Evolutionary conservation across 257 asterid genomes (phyloP), one percentile per base, ranked within the genome.

Genomic region (Plectranthus barbatus): DNA sequence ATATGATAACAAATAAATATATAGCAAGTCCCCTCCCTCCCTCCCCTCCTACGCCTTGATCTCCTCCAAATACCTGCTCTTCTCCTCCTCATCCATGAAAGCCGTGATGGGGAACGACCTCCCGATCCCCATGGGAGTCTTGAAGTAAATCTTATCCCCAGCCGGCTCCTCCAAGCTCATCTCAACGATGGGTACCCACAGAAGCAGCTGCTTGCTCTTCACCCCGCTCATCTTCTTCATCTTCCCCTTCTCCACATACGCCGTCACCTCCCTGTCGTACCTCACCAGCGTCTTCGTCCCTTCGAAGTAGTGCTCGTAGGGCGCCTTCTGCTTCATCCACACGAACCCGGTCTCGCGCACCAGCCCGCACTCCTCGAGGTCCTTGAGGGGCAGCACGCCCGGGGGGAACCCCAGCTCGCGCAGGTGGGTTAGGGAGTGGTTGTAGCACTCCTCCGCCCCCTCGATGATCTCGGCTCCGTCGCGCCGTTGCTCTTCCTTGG

Each of bases 151-250:
- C 66, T 82, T 89, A 19, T 80, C 76, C 2, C 24, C 63, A 17
- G 29, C 60, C 56, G 71, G 40, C 46, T 78, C 88, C 54, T 80
- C 92, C 29, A 87, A 63, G 78, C 94, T 85, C 97, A 93, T 90
- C 60, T 93, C 99, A 56, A 79, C 91, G 5, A 90, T 82, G 0
- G 99, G 96, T 64, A 93, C 90, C 99, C 99, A 93, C 15, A 93
- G 7, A n/a, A 93, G 79, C 2, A 93, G 64, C 50, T 93, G 96
- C 60, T 84, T 93, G 58, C 94, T 87, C 88, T 85, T 93, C 57
- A 90, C 75, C 6, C 99, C 99, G 10, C 79, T 90, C 95, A 90
- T 93, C 78, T 80, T 93, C 79, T 84, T 82, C 99, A 93, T 93
- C 87, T 75, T 93, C 4, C 76, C 83, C 76, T 87, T 90, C 83